Evolutionary conservation across 805 yeast genomes (phyloP), one percentile per base, ranked within the genome.

Genomic region (Priceomyces medius): DNA sequence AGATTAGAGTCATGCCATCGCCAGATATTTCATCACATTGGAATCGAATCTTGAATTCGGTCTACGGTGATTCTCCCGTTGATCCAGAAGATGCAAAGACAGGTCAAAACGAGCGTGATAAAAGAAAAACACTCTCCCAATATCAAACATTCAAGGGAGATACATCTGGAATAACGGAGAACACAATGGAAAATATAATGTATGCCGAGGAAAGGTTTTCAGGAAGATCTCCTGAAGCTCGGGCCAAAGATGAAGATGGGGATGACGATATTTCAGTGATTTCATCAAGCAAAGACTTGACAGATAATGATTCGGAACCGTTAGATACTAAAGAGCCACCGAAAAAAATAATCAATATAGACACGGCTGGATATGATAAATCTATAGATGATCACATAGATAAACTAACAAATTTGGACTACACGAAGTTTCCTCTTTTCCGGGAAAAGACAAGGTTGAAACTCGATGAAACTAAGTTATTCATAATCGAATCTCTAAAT

Each of bases 401-500:
- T 0, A 37, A 41, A 4, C 50, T 66, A 31, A 38, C 48, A 14
- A 28, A 40, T 18, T 38, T 36, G 18, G 59, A 60, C 19, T 33
- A 40, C 9, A 29, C 43, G 5, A 38, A 50, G 23, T 61, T 54
- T 42, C 69, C 71, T 3, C 46, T 68, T 14, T 68, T 68, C 39
- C 50, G 50, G 13, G 47, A 51, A 4, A 49, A 52, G 12, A 35
- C 47, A 19, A 46, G 46, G 31, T 53, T 70, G 24, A 64, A 72
- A 5, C 47, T 76, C 42, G 70, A 64, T 42, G 43, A 58, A 1
- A 64, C 66, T 9, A 57, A 79, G 45, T 43, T 42, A 31, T 50
- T 50, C 12, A 81, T 83, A 28, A 57, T 78, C 24, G 56, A 69
- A 2, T 76, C 77, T 47, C 66, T 90, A 55, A 85, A 87, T 59